Base-by-base conservation (phyloP, 495 filamentous ascomycete species). In the Jackrogersella minutella region DNA sequence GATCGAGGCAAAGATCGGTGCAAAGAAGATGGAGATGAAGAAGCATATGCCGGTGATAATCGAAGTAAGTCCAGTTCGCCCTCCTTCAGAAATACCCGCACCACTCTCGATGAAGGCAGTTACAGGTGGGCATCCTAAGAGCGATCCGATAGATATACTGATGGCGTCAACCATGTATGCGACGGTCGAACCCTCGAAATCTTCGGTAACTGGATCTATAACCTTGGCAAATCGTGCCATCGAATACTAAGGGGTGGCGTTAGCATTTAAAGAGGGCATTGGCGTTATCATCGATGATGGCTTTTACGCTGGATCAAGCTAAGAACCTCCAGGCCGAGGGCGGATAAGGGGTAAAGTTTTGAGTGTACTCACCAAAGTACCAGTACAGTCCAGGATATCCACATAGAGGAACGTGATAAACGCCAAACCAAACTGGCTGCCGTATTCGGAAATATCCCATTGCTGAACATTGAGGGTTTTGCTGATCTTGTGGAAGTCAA, bases 371-470 rank as follows among this genome's bases (percentile, higher is more conserved):
- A 73, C 70, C 57, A 92, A 77, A 0, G 90, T 93, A 49, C 89
- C 90, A 0, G 90, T 93, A 52, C 82, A 85, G 71, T 93, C 90
- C 10, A 93, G 80, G 58, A 93, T 93, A 74, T 94, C 91, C 60
- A 93, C 91, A 69, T 94, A 93, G 51, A 93, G 81, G 78, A 94
- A 94, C 13, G 91, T 93, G 70, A 93, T 87, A 44, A 93, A 84
- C 0, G 91, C 91, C 28, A 93, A 74, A 19, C 86, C 89, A 71
- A 94, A 94, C 72, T 93, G 84, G 0, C 80, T 78, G 3, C 89
- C 88, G 50, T 82, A 75, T 9, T 80, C 79, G 17, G 80, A 76
- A 34, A 94, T 78, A 68, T 87, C 74, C 89, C 90, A 94, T 19
- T 88, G 79, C 70, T 90, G 87, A 1, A 85, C 90, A 10, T 79